These are phyloP conservation scores for Jimgerdemannia flammicorona DNA, from an alignment of 192 early-diverging fungal genomes.

Conservation along the genomic window DNA sequence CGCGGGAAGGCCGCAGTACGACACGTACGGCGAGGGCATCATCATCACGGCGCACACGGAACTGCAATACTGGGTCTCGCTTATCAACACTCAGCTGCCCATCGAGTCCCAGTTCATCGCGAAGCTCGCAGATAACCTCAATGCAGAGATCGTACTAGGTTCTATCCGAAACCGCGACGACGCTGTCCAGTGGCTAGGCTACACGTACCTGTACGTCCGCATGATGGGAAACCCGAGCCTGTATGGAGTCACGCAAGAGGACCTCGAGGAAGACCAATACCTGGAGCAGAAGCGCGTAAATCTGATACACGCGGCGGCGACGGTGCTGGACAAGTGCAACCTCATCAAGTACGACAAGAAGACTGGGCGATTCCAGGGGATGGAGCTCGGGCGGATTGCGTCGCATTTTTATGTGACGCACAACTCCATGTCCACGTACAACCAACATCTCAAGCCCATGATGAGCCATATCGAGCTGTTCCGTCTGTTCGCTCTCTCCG, in stretches of 20 bases:
- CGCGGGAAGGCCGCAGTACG: conserved; percentile 95
- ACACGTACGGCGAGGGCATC: conserved; percentile 93
- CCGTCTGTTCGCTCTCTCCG: conserved; percentile 81
- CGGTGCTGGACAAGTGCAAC: conserved; percentile 82
- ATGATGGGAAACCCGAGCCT: conserved; percentile 90
- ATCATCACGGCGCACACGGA: conserved; percentile 93
- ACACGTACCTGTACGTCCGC: conserved; percentile 94
- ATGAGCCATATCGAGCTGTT: conserved; percentile 89
- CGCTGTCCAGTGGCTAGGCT: conserved; percentile 93
- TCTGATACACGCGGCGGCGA: conserved; percentile 84
- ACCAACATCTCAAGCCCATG: conserved; percentile 88
- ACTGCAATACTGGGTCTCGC: conserved; percentile 92
- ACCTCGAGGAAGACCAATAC: conserved; percentile 70
- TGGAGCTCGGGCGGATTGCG: conserved; percentile 93
- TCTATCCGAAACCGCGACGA: conserved; percentile 88
- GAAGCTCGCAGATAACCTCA: conserved; percentile 85
- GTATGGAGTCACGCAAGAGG: conserved; percentile 76
- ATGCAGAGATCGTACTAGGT: conserved; percentile 96
- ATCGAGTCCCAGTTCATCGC: conserved; percentile 95
- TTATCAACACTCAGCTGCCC: conserved; percentile 94
- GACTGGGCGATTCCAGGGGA: conserved; percentile 83
- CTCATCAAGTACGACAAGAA: conserved; percentile 95
- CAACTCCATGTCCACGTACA: conserved; percentile 89
- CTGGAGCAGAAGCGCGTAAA: conserved; percentile 85
- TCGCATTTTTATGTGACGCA: conserved; percentile 96